phyloP scores from a whole-genome alignment of 225 moss, liverwort and hornwort species.

The Polytrichum commune region DNA sequence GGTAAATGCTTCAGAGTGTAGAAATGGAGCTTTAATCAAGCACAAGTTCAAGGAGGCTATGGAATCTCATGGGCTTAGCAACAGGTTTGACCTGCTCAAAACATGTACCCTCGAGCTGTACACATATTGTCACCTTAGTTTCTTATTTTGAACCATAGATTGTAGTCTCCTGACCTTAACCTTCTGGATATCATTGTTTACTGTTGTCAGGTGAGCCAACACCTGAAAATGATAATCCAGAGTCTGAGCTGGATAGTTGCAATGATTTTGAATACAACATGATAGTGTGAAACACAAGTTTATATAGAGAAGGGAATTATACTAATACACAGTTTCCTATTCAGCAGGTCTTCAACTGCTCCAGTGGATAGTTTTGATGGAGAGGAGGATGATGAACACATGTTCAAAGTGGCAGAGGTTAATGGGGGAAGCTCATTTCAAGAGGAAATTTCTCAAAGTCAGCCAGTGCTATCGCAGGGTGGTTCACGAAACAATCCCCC shows the following conservation, averaged over 20 bases:
- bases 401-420: conserved; percentile 25
- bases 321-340: conserved; percentile 14
- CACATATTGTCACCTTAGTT: too few species aligned
- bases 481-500: conserved; percentile 25
- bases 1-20: conserved; percentile 84
- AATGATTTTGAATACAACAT: not conserved
- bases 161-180: too few species aligned
- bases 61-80: conserved; percentile 77
- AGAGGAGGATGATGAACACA: conserved; percentile 22
- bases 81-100: conserved; percentile 22
- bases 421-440: conserved; percentile 32
- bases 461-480: conserved; percentile 33
- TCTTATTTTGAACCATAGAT: too few species aligned
- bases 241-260: not conserved
- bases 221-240: not conserved
- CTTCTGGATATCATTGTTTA: too few species aligned
- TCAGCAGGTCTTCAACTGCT: conserved; percentile 33
- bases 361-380: conserved; percentile 23
- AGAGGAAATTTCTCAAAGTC: conserved; percentile 30
- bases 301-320: not conserved
- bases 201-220: too few species aligned
- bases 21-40: conserved; percentile 74
- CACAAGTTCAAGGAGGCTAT: conserved; percentile 82
- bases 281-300: too few species aligned
- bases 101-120: too few species aligned